Conservation (phyloP, 23 red algal genomes). For the Agarophyton chilense region DNA sequence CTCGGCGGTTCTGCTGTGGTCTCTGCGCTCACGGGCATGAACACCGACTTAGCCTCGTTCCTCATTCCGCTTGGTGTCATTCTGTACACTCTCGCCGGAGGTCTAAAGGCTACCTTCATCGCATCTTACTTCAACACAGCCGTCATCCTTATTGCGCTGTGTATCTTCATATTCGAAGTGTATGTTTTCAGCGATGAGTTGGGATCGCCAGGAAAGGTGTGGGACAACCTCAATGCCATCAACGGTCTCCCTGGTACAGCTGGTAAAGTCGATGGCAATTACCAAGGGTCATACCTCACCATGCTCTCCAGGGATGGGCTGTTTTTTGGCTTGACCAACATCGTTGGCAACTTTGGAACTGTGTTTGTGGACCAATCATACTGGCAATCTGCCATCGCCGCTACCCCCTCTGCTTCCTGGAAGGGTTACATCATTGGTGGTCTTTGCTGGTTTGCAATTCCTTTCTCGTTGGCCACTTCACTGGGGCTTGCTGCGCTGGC, state of each 20-base stretch:
- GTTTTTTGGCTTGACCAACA: conserved; percentile 84
- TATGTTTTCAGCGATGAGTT: conserved; percentile 63
- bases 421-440: conserved; percentile 84
- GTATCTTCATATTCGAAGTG: conserved; percentile 82
- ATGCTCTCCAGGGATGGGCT: conserved; percentile 76
- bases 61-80: conserved; percentile 90
- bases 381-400: conserved; percentile 87
- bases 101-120: conserved; percentile 88
- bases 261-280: conserved; percentile 58
- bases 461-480: conserved; percentile 82
- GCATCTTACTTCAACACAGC: conserved; percentile 89
- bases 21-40: conserved; percentile 74
- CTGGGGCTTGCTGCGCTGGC: conserved; percentile 74
- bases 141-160: conserved; percentile 73
- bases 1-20: conserved; percentile 65
- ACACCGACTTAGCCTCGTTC: conserved; percentile 71
- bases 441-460: conserved; percentile 89
- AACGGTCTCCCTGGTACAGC: neutral
- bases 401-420: conserved; percentile 72
- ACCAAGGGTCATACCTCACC: conserved; percentile 68
- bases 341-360: conserved; percentile 70
- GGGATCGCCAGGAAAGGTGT: conserved; percentile 48
- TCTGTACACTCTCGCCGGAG: conserved; percentile 82
- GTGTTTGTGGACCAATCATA: conserved; percentile 77
- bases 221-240: conserved; percentile 38